phyloP scores from a whole-genome alignment of 2,329 filamentous ascomycete genomes.

The Penicillium freii region DNA sequence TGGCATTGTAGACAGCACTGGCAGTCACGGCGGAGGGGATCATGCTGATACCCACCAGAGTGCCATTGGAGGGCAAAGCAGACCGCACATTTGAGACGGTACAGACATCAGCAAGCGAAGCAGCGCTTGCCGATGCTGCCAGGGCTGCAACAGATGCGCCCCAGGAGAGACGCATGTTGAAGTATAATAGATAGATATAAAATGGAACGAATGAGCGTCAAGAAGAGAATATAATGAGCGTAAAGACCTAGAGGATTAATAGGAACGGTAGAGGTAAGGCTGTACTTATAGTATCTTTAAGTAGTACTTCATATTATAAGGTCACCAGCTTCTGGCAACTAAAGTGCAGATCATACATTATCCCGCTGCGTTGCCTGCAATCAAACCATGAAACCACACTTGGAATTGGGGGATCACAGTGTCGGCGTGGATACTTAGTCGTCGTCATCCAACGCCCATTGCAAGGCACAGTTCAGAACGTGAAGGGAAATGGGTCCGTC shows the following conservation, averaged over 20 bases:
- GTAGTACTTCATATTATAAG: no score
- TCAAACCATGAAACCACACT: neutral
- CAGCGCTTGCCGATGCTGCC: slow-evolving; percentile 31
- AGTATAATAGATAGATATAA: neutral
- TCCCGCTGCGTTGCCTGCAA: neutral
- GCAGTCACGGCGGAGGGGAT: slow-evolving; percentile 45
- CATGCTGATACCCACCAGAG: slow-evolving; percentile 43
- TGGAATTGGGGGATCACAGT: neutral
- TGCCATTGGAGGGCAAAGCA: slow-evolving; percentile 45
- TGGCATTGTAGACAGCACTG: slow-evolving; percentile 39
- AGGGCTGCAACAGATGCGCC: slow-evolving; percentile 20
- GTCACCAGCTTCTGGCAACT: neutral
- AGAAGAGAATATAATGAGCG: neutral
- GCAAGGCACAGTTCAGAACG: neutral
- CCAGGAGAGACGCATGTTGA: slow-evolving; percentile 25
- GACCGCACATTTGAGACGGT: slow-evolving; percentile 46
- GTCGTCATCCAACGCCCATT: neutral
- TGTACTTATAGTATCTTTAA: neutral
- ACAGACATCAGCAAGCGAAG: slow-evolving; percentile 44
- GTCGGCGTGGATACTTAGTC: neutral
- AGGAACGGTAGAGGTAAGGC: neutral
- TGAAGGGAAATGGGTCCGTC: neutral
- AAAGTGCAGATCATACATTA: neutral
- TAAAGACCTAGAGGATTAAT: no score
- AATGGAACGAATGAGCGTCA: neutral